Conservation (phyloP, 331 rosid genomes). For the Quercus lobata region DNA sequence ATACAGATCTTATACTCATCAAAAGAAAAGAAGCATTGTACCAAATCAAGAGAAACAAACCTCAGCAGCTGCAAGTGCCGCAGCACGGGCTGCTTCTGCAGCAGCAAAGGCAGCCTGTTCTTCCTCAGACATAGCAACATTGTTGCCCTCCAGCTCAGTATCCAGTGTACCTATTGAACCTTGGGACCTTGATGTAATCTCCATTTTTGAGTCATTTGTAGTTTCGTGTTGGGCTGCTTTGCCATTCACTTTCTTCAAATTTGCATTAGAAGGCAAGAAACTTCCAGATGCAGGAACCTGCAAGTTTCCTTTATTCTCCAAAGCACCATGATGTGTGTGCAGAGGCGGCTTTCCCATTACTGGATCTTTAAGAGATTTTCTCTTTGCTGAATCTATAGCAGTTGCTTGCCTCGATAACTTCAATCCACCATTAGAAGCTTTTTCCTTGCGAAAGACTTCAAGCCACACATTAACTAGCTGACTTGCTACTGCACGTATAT, state of each 20-base stretch:
- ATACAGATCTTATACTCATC: no score
- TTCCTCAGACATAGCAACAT: slow-evolving; percentile 66
- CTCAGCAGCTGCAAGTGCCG: slow-evolving; percentile 97
- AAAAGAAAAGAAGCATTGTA: slow-evolving; percentile 8
- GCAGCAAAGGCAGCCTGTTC: slow-evolving; percentile 93
- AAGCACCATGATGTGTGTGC: slow-evolving; percentile 46
- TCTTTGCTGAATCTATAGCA: slow-evolving; percentile 59
- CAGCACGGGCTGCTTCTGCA: slow-evolving; percentile 94
- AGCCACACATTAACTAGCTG: slow-evolving; percentile 98
- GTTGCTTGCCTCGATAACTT: slow-evolving; percentile 67
- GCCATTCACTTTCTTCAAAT: slow-evolving; percentile 46
- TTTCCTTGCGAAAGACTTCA: slow-evolving; percentile 94
- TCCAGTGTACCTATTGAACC: slow-evolving; percentile 46
- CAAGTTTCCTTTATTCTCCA: slow-evolving; percentile 56
- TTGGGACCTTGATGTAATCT: slow-evolving; percentile 57
- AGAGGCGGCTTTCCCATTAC: slow-evolving; percentile 81
- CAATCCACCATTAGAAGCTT: slow-evolving; percentile 77
- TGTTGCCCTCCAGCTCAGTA: slow-evolving; percentile 36
- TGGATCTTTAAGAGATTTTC: slow-evolving; percentile 62
- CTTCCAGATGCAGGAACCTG: slow-evolving; percentile 52
- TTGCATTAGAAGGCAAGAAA: slow-evolving; percentile 42
- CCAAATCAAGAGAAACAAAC: slow-evolving; percentile 44
- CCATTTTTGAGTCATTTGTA: slow-evolving; percentile 49
- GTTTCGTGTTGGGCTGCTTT: slow-evolving; percentile 50
- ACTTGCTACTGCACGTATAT: slow-evolving; percentile 97